Evolutionary conservation across 23 red algal species (phyloP).

Genomic region (Gracilaria caudata): DNA sequence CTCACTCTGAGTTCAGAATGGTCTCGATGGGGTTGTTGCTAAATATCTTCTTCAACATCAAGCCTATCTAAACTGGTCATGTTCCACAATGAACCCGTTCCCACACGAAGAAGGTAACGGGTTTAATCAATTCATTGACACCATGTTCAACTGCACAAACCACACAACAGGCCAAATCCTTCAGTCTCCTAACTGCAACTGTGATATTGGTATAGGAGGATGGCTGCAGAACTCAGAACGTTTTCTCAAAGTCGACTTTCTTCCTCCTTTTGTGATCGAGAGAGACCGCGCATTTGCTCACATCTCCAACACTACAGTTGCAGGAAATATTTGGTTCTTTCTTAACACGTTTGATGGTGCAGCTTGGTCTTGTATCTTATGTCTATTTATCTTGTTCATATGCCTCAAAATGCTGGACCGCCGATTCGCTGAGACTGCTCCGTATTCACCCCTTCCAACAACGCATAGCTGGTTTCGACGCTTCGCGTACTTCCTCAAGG

Average conservation of each 20-base stretch:
- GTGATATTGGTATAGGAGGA: conserved; percentile 36
- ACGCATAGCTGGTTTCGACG: not conserved
- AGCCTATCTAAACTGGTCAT: not conserved
- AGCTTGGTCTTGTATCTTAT: conserved; percentile 21
- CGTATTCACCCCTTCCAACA: not conserved
- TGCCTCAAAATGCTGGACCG: conserved; percentile 24
- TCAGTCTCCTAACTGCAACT: not conserved
- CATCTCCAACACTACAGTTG: not conserved
- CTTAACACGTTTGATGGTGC: not conserved
- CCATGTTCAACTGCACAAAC: not conserved
- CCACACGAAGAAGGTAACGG: not conserved
- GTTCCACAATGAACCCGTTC: not conserved
- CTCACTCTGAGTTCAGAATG: not conserved
- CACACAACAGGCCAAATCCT: not conserved
- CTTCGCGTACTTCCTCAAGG: not conserved
- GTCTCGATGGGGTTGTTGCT: not conserved
- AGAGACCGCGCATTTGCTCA: conserved; percentile 10
- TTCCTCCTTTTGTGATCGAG: conserved; percentile 37
- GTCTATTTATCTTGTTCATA: conserved; percentile 15
- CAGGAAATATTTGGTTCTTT: conserved; percentile 20
- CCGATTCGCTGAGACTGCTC: not conserved
- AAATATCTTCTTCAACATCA: not conserved
- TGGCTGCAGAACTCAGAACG: conserved; percentile 16
- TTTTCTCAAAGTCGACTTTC: conserved; percentile 6
- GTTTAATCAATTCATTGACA: not conserved